Evolutionary conservation across 2,329 filamentous ascomycete species (phyloP), one percentile per base, ranked within the genome.

Genomic region (Claviceps digitariae): DNA sequence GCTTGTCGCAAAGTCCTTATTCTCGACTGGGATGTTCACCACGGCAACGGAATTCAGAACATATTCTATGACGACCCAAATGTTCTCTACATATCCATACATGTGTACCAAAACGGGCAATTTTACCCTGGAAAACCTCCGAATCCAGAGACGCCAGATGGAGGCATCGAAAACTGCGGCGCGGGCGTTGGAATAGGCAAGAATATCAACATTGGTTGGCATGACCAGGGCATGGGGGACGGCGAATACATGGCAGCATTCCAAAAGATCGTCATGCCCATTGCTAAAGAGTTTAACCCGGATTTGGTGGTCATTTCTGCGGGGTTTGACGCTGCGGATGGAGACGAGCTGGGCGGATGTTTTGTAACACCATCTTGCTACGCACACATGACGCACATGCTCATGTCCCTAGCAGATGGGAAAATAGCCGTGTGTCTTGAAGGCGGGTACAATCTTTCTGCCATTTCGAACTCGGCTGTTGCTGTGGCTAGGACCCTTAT

Each of bases 381-480:
- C 65, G 88, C 90, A 15, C 91, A 98, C 64, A 97, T 98, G 93
- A 97, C 93, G 17, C 90, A 96, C 65, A 96, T 97, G 91, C 79
- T 98, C 48, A 97, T 96, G 90, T 90, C 88, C 2, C 75, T 98
- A 21, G 91, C 93, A 0, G 78, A 83, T 46, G 93, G 93, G 29
- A 95, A 90, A 64, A 78, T 98, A 15, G 87, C 88, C 2, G 91
- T 96, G 9, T 96, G 90, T 64, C 76, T 98, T 2, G 93, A 98
- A 71, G 93, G 93, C 23, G 93, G 93, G 9, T 98, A 98, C 69
- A 97, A 97, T 62, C 80, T 98, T 25, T 75, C 82, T 48, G 93
- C 93, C 0, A 98, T 98, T 55, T 95, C 93, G 0, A 83, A 87
- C 54, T 97, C 93, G 4, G 90, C 93, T 1, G 77, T 96, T 4